Evolutionary conservation across 176 grass and related monocot species (phyloP).

Genomic region (Triticum timopheevii): DNA sequence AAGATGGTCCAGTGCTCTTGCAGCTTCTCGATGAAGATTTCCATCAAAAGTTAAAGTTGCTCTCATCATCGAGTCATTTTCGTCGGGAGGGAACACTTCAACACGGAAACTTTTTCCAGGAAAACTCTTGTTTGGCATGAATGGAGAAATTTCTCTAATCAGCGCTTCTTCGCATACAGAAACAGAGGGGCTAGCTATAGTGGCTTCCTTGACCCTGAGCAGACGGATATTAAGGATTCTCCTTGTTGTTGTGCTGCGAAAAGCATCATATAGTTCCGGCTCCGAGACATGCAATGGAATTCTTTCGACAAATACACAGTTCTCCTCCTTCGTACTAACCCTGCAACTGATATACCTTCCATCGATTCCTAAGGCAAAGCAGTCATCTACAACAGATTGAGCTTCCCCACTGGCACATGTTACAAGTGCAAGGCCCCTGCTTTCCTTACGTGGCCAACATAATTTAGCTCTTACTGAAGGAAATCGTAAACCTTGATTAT

Average conservation of each 20-base stretch:
- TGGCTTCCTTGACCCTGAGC: conserved; percentile 47
- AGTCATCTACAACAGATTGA: conserved; percentile 55
- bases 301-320: conserved; percentile 70
- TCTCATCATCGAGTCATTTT: conserved; percentile 55
- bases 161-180: conserved; percentile 58
- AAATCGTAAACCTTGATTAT: conserved; percentile 55
- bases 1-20: conserved; percentile 77
- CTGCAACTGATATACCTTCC: conserved; percentile 65
- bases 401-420: conserved; percentile 62
- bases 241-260: conserved; percentile 47
- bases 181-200: conserved; percentile 22
- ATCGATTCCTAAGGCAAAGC: conserved; percentile 58
- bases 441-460: conserved; percentile 69
- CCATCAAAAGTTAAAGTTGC: conserved; percentile 79
- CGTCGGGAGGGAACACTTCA: conserved; percentile 57
- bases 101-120: conserved; percentile 66
- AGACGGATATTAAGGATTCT: conserved; percentile 64
- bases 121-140: conserved; percentile 78
- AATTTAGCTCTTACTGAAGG: conserved; percentile 75
- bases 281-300: conserved; percentile 67
- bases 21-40: conserved; percentile 78
- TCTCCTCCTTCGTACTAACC: conserved; percentile 56
- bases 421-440: conserved; percentile 65
- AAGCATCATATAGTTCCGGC: conserved; percentile 62
- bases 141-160: conserved; percentile 58